Evolutionary conservation across 1,284 basidiomycete species (phyloP), one percentile per base, ranked within the genome.

Genomic region (Ganoderma sinense): DNA sequence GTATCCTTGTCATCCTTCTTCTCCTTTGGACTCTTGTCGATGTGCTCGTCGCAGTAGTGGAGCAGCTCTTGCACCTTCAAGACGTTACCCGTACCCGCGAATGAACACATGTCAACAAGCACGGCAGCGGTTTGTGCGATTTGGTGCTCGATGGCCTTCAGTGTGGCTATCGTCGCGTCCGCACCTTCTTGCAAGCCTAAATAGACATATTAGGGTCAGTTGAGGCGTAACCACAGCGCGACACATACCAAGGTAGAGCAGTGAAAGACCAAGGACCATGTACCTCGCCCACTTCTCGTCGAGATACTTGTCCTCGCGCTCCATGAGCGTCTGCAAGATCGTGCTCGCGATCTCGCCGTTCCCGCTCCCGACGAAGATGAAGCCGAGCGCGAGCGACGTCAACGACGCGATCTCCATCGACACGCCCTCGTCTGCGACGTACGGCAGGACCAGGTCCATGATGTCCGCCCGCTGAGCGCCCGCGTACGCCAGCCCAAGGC

Each of bases 41-140:
- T 87, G 77, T 98, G 97, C 79, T 99, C 97, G 64, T 94, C 94
- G 78, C 97, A 99, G 73, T 96, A 89, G 77, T 98, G 96, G 23
- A 99, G 87, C 89, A 99, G 94, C 61, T 88, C 86, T 80, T 99
- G 98, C 36, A 99, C 89, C 83, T 96, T 96, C 69, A 99, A 86
- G 2, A 99, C 97, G 78, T 99, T 98, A 48, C 97, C 97, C 0
- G 96, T 97, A 5, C 96, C 98, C 2, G 97, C 97, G 79, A 94
- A 99, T 2, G 97, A 92, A 80, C 97, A 98, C 60, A 95, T 94
- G 77, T 99, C 96, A 26, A 99, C 96, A 58, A 99, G 86, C 66
- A 98, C 93, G 75, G 96, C 94, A 1, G 96, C 94, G 64, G 96
- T 95, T 78, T 95, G 95, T 33, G 96, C 93, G 68, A 98, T 89